Percentiles rank a stretch among this genome's conserved stretches.
Conservation (phyloP, 768 basidiomycete genomes). For the Mycena maculata region DNA sequence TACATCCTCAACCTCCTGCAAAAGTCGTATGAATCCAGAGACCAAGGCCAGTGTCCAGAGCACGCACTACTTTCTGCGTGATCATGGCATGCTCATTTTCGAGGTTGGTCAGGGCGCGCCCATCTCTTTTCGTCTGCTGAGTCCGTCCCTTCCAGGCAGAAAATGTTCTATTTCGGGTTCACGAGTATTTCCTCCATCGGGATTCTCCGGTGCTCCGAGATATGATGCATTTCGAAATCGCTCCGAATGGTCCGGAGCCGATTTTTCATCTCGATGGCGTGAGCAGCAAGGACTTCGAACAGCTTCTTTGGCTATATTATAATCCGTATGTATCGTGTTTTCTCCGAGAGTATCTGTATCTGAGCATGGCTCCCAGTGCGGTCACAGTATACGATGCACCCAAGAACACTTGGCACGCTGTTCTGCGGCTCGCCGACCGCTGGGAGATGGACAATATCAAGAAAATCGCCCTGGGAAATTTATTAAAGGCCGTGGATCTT, state of each 20-base stretch:
- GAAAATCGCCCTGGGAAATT: slow-evolving; percentile 33
- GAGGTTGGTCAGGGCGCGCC: slow-evolving; percentile 1
- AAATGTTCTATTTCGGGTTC: slow-evolving; percentile 48
- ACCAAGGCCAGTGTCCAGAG: slow-evolving; percentile 29
- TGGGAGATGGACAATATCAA: slow-evolving; percentile 36
- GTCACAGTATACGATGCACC: slow-evolving; percentile 30
- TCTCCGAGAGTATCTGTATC: background rate
- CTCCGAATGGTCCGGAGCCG: slow-evolving; percentile 32
- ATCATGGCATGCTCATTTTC: slow-evolving; percentile 36
- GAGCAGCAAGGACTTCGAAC: slow-evolving; percentile 35
- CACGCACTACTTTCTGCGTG: slow-evolving; percentile 33
- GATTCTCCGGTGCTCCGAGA: slow-evolving; percentile 51
- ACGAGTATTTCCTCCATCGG: slow-evolving; percentile 50
- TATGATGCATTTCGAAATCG: slow-evolving; percentile 40
- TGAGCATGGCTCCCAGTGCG: background rate
- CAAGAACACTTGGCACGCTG: slow-evolving; percentile 29
- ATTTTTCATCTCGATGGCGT: slow-evolving; percentile 36
- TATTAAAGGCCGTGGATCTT: slow-evolving; percentile 26
- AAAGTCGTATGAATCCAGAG: slow-evolving; percentile 24
- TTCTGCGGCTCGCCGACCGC: slow-evolving; percentile 32
- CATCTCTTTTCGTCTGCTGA: background rate
- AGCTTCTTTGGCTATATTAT: slow-evolving; percentile 36
- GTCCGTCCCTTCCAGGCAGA: slow-evolving; percentile 42
- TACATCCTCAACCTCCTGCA: background rate
- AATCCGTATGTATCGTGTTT: slow-evolving; percentile 27